Base-by-base conservation (phyloP, 1,139 yeast genomes). In the Yamadazyma mexicana region DNA sequence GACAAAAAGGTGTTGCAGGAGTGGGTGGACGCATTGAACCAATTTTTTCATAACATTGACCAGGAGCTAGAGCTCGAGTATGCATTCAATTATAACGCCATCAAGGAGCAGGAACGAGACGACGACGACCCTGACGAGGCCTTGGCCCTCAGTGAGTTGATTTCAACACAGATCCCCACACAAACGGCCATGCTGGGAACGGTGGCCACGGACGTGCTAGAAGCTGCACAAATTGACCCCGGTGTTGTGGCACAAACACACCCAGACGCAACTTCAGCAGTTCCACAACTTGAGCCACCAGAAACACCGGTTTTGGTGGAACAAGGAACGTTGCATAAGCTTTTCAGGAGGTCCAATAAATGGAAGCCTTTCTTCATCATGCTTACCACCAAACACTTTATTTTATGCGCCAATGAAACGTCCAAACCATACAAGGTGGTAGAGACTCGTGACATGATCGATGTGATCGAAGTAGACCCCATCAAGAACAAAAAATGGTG, bases 381-480 rank as follows among this genome's bases (percentile, higher is more conserved):
- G n/a, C 27, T 25, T 10, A 29, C 31, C 10, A 31, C 33, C 17
- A 31, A 32, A 23, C 17, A 32, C 15, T 26, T 31, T 3, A n/a
- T 14, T 12, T 11, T 27, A 17, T 27, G 15, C 10, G 17, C 7
- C 9, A 27, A 27, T 17, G 30, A 27, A 27, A 9, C 10, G 11
- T 27, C 30, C 17, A 12, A 14, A 14, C 35, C 33, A 14, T 29
- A 34, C 17, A 33, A 36, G 18, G 31, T 26, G 11, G 57, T 75
- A 7, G 51, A 56, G 4, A 52, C 73, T 5, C 48, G 52, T 5
- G 69, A 71, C 32, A 54, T 79, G n/a, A 55, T 70, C 11, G 83
- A 78, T 49, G 79, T 72, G 22, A 74, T 77, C 31, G 83, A 78
- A 45, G 54, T 76, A 33, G 82, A 77, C 40, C 73, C 79, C 1